Conservation (phyloP, 1,284 basidiomycete species). For the Leccinum proximum region DNA sequence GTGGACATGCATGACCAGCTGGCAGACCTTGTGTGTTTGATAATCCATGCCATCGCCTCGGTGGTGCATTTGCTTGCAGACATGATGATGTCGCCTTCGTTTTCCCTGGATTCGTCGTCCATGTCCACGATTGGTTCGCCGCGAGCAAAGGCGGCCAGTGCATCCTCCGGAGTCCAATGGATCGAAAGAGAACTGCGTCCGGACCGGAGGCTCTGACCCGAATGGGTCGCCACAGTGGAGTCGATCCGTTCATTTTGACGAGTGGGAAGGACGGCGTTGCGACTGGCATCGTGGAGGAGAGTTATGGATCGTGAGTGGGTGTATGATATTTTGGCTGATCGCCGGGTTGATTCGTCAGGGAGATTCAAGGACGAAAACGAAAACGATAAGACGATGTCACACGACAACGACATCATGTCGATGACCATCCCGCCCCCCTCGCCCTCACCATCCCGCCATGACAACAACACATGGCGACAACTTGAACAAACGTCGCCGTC, state of each 20-base stretch:
- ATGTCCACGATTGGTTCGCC: slow-evolving; percentile 95
- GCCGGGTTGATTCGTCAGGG: too few species aligned
- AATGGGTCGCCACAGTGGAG: slow-evolving; percentile 21
- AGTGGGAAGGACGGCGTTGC: background rate
- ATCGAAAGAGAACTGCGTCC: slow-evolving; percentile 55
- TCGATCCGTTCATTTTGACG: slow-evolving; percentile 16
- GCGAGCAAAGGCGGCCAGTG: slow-evolving; percentile 72
- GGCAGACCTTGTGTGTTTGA: slow-evolving; percentile 90
- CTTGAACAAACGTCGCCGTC: too few species aligned
- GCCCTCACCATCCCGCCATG: too few species aligned
- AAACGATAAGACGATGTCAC: too few species aligned
- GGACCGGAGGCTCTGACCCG: slow-evolving; percentile 8
- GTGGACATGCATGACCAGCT: background rate
- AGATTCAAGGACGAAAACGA: too few species aligned
- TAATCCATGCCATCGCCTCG: slow-evolving; percentile 99
- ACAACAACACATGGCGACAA: too few species aligned
- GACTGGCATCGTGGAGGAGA: slow-evolving; percentile 12
- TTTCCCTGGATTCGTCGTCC: slow-evolving; percentile 93
- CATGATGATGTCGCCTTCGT: slow-evolving; percentile 93
- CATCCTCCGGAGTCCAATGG: slow-evolving; percentile 77
- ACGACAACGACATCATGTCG: too few species aligned
- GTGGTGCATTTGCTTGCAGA: slow-evolving; percentile 82
- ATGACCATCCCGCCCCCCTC: too few species aligned
- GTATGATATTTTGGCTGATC: too few species aligned
- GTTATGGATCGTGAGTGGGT: slow-evolving; percentile 31